Percentiles rank a stretch among this genome's conserved stretches.
phyloP scores from a whole-genome alignment of 129 eudicot species.

The Pseudognaphalium luteoalbum region DNA sequence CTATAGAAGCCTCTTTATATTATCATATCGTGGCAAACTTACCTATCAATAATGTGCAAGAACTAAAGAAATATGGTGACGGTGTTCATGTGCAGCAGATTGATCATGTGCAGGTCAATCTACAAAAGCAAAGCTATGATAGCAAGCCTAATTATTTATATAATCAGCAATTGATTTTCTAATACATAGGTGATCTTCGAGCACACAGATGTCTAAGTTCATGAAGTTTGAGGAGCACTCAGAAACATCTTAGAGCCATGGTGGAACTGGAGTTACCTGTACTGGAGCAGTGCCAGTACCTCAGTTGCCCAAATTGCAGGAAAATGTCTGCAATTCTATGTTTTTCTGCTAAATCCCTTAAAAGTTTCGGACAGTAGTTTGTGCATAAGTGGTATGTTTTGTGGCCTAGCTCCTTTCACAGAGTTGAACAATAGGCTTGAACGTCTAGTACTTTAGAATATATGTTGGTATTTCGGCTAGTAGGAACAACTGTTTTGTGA shows the following conservation, averaged over 20 bases:
- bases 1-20: too few relatives aligned
- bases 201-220: conserved; percentile 61
- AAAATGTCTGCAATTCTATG: conserved; percentile 57
- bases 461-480: background rate
- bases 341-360: conserved; percentile 56
- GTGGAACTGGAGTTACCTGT: conserved; percentile 48
- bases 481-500: background rate
- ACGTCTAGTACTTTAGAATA: background rate
- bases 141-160: too few relatives aligned
- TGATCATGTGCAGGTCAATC: too few relatives aligned
- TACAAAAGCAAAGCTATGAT: too few relatives aligned
- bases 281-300: conserved; percentile 59
- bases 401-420: conserved; percentile 3
- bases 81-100: too few relatives aligned
- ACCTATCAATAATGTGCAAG: too few relatives aligned
- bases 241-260: conserved; percentile 66
- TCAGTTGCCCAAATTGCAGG: conserved; percentile 55
- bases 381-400: conserved; percentile 14
- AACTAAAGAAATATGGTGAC: too few relatives aligned
- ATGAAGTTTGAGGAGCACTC: conserved; percentile 70
- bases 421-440: background rate
- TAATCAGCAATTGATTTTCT: conserved; percentile 42
- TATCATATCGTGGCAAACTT: too few relatives aligned
- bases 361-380: background rate
- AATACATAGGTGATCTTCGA: too few relatives aligned